Percentiles rank a stretch among this genome's conserved stretches.
phyloP scores from a whole-genome alignment of 305 asterid species.

The Striga hermonthica region DNA sequence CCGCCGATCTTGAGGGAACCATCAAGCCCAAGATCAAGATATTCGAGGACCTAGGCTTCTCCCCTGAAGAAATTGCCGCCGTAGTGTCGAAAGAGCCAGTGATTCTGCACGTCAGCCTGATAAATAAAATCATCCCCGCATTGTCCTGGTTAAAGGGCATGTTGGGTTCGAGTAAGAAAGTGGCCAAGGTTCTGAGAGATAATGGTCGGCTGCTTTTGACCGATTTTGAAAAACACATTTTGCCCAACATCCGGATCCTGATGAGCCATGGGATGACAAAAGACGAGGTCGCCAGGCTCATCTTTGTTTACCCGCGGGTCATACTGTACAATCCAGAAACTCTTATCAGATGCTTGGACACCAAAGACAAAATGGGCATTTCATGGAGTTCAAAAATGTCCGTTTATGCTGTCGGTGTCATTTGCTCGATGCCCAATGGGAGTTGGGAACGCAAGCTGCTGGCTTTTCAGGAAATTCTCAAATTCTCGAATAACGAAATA shows the following conservation, averaged over 20 bases:
- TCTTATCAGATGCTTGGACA: too few species aligned
- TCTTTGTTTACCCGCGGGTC: not conserved
- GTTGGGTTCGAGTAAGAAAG: conserved; percentile 30
- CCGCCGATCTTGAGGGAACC: conserved; percentile 24
- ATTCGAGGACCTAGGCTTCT: conserved; percentile 38
- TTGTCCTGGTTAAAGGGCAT: conserved; percentile 24
- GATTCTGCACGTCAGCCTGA: conserved; percentile 19
- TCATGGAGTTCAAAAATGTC: too few species aligned
- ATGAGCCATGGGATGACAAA: conserved; percentile 35
- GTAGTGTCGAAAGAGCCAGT: conserved; percentile 29
- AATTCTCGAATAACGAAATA: too few species aligned
- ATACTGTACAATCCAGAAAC: too few species aligned
- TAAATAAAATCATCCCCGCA: conserved; percentile 26
- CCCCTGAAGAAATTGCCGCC: conserved; percentile 27
- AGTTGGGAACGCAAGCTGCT: too few species aligned
- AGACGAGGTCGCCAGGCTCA: conserved; percentile 19
- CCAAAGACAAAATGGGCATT: too few species aligned
- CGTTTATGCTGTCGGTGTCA: too few species aligned
- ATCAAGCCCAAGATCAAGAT: conserved; percentile 36
- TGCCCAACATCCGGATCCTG: conserved; percentile 37
- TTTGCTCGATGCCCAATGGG: too few species aligned
- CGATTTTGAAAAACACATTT: conserved; percentile 32
- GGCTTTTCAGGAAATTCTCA: too few species aligned
- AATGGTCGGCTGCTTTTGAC: conserved; percentile 24
- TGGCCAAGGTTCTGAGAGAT: conserved; percentile 30